Evolutionary conservation across 331 rosid genomes (phyloP).

Genomic region (Phaseolus coccineus): DNA sequence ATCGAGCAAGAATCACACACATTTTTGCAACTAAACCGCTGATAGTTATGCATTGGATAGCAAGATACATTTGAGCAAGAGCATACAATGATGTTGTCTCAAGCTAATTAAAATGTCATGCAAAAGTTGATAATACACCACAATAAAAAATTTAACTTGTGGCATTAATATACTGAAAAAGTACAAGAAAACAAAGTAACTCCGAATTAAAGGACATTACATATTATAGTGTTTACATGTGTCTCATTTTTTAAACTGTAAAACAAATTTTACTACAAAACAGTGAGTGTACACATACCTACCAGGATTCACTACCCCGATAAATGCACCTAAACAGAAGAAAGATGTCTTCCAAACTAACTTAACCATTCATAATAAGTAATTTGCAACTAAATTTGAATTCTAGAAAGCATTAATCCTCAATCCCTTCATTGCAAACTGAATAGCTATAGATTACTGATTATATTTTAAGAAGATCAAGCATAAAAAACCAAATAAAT

Average conservation of each 20-base stretch:
- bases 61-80: slow-evolving; percentile 16
- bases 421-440: slow-evolving; percentile 5
- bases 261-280: neutral
- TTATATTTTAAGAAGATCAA: slow-evolving; percentile 20
- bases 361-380: slow-evolving; percentile 5
- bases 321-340: slow-evolving; percentile 1
- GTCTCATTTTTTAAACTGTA: neutral
- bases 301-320: neutral
- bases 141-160: neutral
- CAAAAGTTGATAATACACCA: neutral
- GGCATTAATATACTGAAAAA: neutral
- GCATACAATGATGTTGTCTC: neutral
- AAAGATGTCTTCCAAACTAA: slow-evolving; percentile 5
- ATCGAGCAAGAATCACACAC: neutral
- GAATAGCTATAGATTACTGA: neutral
- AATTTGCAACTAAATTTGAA: slow-evolving; percentile 7
- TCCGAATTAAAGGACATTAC: neutral
- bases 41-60: neutral
- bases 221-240: neutral
- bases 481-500: slow-evolving; percentile 8
- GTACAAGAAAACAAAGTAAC: neutral
- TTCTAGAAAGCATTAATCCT: slow-evolving; percentile 7
- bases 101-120: neutral
- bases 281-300: neutral
- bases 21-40: slow-evolving; percentile 7